A percentile compares a stretch with the other conserved stretches of the same genome.
Conservation (phyloP, 345 rosid species). For the Boechera stricta region DNA sequence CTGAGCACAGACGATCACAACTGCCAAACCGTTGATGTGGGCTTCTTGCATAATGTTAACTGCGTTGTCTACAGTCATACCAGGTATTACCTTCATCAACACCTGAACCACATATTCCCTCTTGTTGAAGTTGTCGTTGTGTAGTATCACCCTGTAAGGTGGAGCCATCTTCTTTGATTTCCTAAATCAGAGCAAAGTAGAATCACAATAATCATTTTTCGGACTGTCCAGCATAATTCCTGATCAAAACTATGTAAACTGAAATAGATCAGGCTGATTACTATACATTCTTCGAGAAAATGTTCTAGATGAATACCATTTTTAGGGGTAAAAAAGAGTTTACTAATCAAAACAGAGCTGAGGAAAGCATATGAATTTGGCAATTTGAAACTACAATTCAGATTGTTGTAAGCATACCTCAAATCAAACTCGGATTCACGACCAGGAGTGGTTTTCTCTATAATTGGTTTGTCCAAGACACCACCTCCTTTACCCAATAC, state of each 20-base stretch:
- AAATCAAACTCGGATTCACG: slow-evolving; percentile 82
- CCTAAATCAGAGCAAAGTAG: slow-evolving; percentile 47
- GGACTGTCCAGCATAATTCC: not conserved
- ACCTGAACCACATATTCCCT: slow-evolving; percentile 96
- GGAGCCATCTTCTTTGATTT: slow-evolving; percentile 82
- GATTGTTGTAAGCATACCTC: slow-evolving; percentile 47
- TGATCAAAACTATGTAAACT: not conserved
- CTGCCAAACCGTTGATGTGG: slow-evolving; percentile 82
- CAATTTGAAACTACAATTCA: not conserved
- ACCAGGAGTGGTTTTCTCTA: slow-evolving; percentile 72
- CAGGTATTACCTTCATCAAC: slow-evolving; percentile 90
- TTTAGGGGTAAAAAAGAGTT: not conserved
- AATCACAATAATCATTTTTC: slow-evolving; percentile 7
- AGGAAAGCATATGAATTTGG: not conserved
- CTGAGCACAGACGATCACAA: slow-evolving; percentile 90
- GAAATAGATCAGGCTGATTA: not conserved
- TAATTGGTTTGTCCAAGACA: slow-evolving; percentile 70
- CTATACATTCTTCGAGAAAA: not conserved
- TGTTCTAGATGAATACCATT: not conserved
- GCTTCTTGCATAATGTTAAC: slow-evolving; percentile 99
- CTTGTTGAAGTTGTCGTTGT: slow-evolving; percentile 89
- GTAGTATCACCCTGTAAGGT: slow-evolving; percentile 83
- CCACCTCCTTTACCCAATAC: slow-evolving; percentile 76
- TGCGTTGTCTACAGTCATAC: slow-evolving; percentile 94
- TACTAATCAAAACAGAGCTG: slow-evolving; percentile 2